Conservation (phyloP, 306 rosid species). For the Cucurbita maxima region DNA sequence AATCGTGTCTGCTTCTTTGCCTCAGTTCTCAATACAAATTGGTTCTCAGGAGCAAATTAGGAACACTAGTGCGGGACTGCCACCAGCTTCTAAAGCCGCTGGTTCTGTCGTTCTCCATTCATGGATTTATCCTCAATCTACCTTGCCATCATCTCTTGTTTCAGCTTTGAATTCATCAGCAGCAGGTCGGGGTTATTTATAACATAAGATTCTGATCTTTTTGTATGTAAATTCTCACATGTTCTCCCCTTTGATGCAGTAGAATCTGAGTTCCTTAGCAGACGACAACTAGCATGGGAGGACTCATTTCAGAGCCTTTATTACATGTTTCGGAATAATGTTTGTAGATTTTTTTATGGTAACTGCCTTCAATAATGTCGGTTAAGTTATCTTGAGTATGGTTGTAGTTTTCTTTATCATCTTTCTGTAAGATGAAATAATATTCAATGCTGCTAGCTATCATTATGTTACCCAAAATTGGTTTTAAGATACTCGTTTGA, state of each 20-base stretch:
- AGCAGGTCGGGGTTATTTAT: slow-evolving; percentile 43
- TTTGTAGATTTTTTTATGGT: slow-evolving; percentile 88
- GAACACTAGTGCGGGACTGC: slow-evolving; percentile 11
- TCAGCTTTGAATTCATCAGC: slow-evolving; percentile 54
- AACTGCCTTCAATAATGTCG: slow-evolving; percentile 9
- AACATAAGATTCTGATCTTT: neutral
- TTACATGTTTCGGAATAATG: slow-evolving; percentile 62
- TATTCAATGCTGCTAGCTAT: neutral
- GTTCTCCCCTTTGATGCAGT: slow-evolving; percentile 17
- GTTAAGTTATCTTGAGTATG: neutral
- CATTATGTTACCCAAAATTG: neutral
- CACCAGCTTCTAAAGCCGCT: slow-evolving; percentile 19
- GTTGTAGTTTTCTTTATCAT: neutral
- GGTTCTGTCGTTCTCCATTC: slow-evolving; percentile 41
- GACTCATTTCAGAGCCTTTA: slow-evolving; percentile 83
- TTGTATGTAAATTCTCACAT: neutral
- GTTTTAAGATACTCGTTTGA: neutral
- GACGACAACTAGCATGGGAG: slow-evolving; percentile 69
- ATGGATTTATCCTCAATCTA: slow-evolving; percentile 88
- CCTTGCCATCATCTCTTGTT: slow-evolving; percentile 59
- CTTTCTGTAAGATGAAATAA: neutral
- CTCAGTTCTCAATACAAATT: slow-evolving; percentile 21
- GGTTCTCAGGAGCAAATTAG: slow-evolving; percentile 23
- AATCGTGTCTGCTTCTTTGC: slow-evolving; percentile 22
- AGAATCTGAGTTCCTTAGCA: slow-evolving; percentile 63